phyloP scores from a whole-genome alignment of 306 rosid genomes.

The Herpetospermum pedunculosum region DNA sequence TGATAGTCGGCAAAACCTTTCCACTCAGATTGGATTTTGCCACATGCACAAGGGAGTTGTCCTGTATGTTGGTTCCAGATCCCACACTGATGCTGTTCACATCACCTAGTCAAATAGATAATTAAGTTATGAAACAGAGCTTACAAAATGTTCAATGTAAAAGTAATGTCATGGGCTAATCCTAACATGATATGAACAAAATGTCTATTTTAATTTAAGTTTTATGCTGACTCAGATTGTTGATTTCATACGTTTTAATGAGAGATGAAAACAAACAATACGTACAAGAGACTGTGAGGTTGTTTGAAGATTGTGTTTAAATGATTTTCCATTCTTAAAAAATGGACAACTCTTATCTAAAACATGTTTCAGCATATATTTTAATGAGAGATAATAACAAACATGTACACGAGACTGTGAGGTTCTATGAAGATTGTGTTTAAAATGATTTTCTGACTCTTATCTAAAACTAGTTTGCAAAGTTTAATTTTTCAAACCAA shows the following conservation, averaged over 20 bases:
- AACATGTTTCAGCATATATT: not conserved
- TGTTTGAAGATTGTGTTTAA: not conserved
- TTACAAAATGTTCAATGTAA: not conserved
- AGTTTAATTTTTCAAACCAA: not conserved
- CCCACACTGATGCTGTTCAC: conserved; percentile 84
- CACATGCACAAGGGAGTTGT: conserved; percentile 88
- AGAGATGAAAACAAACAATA: not conserved
- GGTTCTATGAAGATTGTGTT: not conserved
- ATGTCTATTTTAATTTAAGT: not conserved
- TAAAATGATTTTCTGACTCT: not conserved
- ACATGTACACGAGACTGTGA: not conserved
- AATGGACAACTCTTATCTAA: not conserved
- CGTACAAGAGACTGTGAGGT: not conserved
- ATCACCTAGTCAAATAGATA: conserved; percentile 46
- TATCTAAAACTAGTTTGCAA: not conserved
- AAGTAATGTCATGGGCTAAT: not conserved
- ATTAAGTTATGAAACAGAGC: not conserved
- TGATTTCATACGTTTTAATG: not conserved
- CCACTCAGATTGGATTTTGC: conserved; percentile 82
- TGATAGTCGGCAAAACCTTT: conserved; percentile 74
- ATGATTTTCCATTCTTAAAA: not conserved
- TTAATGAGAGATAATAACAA: not conserved
- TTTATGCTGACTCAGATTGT: not conserved
- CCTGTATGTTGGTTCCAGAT: conserved; percentile 90
- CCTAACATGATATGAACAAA: not conserved